Percentiles rank a stretch among this genome's conserved stretches.
Conservation (phyloP, 495 filamentous ascomycete species). For the Hyphodiscus hymeniophilus region DNA sequence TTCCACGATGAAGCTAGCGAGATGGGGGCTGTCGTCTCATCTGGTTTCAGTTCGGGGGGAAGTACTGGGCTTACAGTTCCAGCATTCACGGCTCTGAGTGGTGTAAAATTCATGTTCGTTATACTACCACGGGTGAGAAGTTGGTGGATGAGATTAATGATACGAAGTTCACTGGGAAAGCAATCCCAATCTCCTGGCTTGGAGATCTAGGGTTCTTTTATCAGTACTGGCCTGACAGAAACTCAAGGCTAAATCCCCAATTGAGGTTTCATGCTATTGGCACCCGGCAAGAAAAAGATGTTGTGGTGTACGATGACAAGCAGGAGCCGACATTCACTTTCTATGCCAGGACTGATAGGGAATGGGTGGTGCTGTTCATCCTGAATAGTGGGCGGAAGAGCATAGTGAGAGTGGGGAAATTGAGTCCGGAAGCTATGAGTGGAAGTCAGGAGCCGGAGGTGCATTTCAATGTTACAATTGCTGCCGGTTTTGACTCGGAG, state of each 20-base stretch:
- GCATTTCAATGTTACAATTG: neutral
- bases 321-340: too few species aligned
- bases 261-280: neutral
- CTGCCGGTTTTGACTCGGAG: neutral
- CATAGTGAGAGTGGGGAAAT: neutral
- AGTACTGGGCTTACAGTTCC: neutral
- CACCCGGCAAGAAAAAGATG: neutral
- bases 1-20: neutral
- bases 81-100: neutral
- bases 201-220: neutral
- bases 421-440: too few species aligned
- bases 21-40: neutral
- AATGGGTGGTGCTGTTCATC: too few species aligned
- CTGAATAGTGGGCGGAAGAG: neutral
- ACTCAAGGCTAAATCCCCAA: neutral
- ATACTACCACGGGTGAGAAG: neutral
- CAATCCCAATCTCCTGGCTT: neutral
- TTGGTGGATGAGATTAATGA: neutral
- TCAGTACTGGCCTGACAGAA: neutral
- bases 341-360: too few species aligned
- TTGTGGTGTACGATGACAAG: neutral
- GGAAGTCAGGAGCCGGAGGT: neutral
- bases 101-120: neutral
- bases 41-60: neutral
- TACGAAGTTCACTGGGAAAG: neutral